Evolutionary conservation across 768 basidiomycete genomes (phyloP).

Genomic region (Hypholoma fasciculare): DNA sequence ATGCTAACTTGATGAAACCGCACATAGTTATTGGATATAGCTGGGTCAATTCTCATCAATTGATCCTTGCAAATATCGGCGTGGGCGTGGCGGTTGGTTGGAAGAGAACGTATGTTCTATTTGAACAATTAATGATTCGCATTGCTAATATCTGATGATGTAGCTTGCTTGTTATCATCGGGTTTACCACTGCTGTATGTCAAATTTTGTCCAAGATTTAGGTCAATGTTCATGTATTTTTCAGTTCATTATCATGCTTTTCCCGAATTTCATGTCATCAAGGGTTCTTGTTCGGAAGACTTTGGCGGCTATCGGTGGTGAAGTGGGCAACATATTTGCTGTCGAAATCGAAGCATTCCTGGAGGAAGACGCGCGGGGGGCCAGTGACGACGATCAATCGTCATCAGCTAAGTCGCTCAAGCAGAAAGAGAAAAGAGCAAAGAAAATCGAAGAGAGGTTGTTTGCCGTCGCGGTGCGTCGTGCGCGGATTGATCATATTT

Average conservation of each 20-base stretch:
- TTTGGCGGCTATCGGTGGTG: slow-evolving; percentile 33
- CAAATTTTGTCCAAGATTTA: slow-evolving; percentile 25
- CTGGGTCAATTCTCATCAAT: slow-evolving; percentile 37
- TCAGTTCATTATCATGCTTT: slow-evolving; percentile 37
- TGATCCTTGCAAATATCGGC: slow-evolving; percentile 30
- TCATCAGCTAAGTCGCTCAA: slow-evolving; percentile 21
- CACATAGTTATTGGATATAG: slow-evolving; percentile 39
- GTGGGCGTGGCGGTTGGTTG: slow-evolving; percentile 38
- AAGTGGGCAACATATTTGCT: slow-evolving; percentile 38
- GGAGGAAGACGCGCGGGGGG: slow-evolving; percentile 39
- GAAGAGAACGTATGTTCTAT: slow-evolving; percentile 38
- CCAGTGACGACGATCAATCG: slow-evolving; percentile 29
- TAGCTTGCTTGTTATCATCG: slow-evolving; percentile 44
- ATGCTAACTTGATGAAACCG: not conserved
- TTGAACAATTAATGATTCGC: not conserved
- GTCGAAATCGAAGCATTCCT: slow-evolving; percentile 44
- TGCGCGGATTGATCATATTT: not conserved
- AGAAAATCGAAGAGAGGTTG: slow-evolving; percentile 32
- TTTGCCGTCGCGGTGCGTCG: slow-evolving; percentile 34
- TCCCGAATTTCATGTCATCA: slow-evolving; percentile 42
- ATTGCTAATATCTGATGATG: too few species aligned
- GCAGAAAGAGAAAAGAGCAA: slow-evolving; percentile 37
- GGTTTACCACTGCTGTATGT: slow-evolving; percentile 41
- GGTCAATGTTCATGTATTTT: too few species aligned
- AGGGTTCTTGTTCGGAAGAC: slow-evolving; percentile 43